Conservation (phyloP, 805 yeast species). For the Metschnikowia matae region DNA sequence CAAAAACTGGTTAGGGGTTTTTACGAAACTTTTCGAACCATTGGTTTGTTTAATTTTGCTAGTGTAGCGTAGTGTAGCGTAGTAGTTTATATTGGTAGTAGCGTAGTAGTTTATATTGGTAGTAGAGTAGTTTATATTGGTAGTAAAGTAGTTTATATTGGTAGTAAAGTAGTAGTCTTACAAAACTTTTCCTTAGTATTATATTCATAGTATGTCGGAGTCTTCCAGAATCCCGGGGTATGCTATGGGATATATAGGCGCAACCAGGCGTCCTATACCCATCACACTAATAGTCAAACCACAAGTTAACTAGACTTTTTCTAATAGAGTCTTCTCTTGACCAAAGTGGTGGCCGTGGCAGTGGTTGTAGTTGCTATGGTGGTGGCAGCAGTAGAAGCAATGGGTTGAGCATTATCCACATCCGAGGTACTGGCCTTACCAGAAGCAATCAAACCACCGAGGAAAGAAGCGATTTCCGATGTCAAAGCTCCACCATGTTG, state of each 20-base stretch:
- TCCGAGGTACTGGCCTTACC: slow-evolving; percentile 27
- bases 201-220: neutral
- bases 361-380: slow-evolving; percentile 20
- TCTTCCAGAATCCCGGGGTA: slow-evolving; percentile 1
- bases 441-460: slow-evolving; percentile 22
- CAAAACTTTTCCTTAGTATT: neutral
- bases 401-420: slow-evolving; percentile 21
- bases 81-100: too few species aligned
- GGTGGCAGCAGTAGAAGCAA: slow-evolving; percentile 17
- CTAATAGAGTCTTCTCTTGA: slow-evolving; percentile 22
- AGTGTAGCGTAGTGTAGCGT: too few species aligned
- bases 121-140: too few species aligned
- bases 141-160: too few species aligned
- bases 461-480: slow-evolving; percentile 23
- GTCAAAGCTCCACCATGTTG: slow-evolving; percentile 26
- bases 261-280: neutral
- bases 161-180: too few species aligned
- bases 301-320: neutral
- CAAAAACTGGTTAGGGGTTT: too few species aligned
- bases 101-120: too few species aligned
- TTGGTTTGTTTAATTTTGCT: too few species aligned
- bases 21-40: too few species aligned
- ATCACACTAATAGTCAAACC: neutral
- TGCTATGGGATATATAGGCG: neutral
- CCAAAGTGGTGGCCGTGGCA: slow-evolving; percentile 22